phyloP scores from a whole-genome alignment of 1,139 yeast genomes.

The Blastobotrys aristatus region DNA sequence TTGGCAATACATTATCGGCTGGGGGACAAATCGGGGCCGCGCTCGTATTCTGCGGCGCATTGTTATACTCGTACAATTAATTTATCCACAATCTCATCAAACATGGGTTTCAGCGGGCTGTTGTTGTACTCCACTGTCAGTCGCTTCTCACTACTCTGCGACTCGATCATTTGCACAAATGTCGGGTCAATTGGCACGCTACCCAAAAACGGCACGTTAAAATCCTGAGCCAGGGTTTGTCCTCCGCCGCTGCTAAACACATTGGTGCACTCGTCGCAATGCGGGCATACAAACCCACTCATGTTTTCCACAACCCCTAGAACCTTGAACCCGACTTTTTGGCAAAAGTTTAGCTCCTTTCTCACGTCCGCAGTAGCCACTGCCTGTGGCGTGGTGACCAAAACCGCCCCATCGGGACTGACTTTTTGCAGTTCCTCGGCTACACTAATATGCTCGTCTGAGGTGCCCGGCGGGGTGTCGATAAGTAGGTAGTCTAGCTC shows the following conservation, averaged over 20 bases:
- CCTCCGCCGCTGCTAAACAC: slow-evolving; percentile 98
- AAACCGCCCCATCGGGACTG: slow-evolving; percentile 83
- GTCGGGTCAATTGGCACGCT: slow-evolving; percentile 89
- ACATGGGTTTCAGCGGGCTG: slow-evolving; percentile 44
- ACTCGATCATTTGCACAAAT: slow-evolving; percentile 80
- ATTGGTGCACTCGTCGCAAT: slow-evolving; percentile 80
- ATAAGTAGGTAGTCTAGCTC: slow-evolving; percentile 73
- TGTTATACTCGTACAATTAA: slow-evolving; percentile 36
- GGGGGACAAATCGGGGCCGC: slow-evolving; percentile 44
- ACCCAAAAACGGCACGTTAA: slow-evolving; percentile 67
- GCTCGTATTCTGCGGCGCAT: slow-evolving; percentile 52
- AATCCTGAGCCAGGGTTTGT: slow-evolving; percentile 53
- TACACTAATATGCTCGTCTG: slow-evolving; percentile 95
- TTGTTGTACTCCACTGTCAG: slow-evolving; percentile 36
- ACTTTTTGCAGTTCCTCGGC: slow-evolving; percentile 81
- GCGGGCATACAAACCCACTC: slow-evolving; percentile 96
- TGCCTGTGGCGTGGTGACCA: slow-evolving; percentile 95
- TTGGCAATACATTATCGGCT: slow-evolving; percentile 41
- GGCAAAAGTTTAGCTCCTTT: slow-evolving; percentile 89
- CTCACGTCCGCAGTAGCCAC: slow-evolving; percentile 91
- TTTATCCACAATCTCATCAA: slow-evolving; percentile 44
- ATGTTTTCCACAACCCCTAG: slow-evolving; percentile 92
- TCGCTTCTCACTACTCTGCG: slow-evolving; percentile 35
- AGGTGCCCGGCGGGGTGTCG: slow-evolving; percentile 98
- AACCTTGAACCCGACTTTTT: slow-evolving; percentile 72